Evolutionary conservation across 768 basidiomycete species (phyloP), one percentile per base, ranked within the genome.

Genomic region (Grammothele lineata): DNA sequence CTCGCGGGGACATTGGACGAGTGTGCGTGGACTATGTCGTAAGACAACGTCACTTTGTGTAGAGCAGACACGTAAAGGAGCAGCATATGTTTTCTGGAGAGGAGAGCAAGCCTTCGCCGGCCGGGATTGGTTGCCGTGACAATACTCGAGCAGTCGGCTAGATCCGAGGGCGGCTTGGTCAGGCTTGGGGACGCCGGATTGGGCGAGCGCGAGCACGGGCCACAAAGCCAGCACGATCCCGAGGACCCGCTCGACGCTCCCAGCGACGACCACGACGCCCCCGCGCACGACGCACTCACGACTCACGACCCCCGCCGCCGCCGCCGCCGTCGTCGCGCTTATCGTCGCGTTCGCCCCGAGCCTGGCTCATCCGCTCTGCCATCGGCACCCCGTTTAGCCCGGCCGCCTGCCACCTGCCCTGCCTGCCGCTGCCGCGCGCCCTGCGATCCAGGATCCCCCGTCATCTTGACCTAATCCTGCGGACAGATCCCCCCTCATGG

Each of bases 401-500:
- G 40, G 12, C 40, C 15, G 24, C 24, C 18, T 4, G 4, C 3
- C 15, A 12, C 40, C 24, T 26, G 24, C 33, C 5, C 30, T 22
- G 2, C 45, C 27, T 25, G 17, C 17, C 42, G 21, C 42, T 33
- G 15, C 11, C 26, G 15, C 42, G 32, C 34, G 30, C 10, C 26
- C 26, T 18, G 26, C 26, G 38, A 40, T 19, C 24, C 22, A 21
- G 38, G 37, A 18, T 21, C 37, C 37, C 5, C 37, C 21, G 37
- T 22, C 37, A 41, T 41, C 40, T n/a, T n/a, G 21, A 4, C 2
- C 39, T 25, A 15, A 34, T 24, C 21, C 34, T 12, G 33, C 42
- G 30, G 33, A 43, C 42, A 35, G 14, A 34, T 36, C 34, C 5
- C 33, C 12, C 33, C n/a, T 21, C 32, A 77, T 78, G 75, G 69